Evolutionary conservation across 257 asterid species (phyloP), one percentile per base, ranked within the genome.

Genomic region (Penstemon newberryi): DNA sequence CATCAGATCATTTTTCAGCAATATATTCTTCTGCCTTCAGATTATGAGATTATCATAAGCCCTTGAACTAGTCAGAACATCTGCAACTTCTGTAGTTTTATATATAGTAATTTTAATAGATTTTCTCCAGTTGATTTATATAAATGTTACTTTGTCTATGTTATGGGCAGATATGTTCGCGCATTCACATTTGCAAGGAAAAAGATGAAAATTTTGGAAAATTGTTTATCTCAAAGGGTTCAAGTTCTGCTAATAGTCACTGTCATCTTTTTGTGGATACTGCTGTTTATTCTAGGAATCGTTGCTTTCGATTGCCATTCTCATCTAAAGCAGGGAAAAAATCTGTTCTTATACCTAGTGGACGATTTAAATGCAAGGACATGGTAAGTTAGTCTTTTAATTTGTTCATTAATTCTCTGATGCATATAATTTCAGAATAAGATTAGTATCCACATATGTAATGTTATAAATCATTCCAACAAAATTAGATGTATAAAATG

Each of bases 301-400:
- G 99, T 63, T 90, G 96, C 81, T 93, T 93, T 79, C 95, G 99
- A 75, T 82, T 93, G 65, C 88, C 85, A 62, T 81, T 93, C 60
- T 93, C 99, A 57, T 93, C 99, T 43, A 93, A 93, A 85, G 96
- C 99, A 38, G 92, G 97, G 81, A 93, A 90, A 79, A 83, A 56
- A 56, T 88, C 94, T 33, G 61, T 87, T 77, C 99, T 93, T 76
- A 59, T 84, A 47, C 96, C 99, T 19, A 93, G 86, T 84, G 92
- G 97, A 51, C 97, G 99, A 67, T 93, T 90, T 75, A 90, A 77
- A 81, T 85, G 97, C 70, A 85, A 83, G 85, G 86, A 75, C 76
- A 84, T 88, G 97, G 99, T 93, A 81, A 69, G 92, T 15, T 15
- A 15, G 18, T 25, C 33, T 25, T 25, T 25, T 2, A 25, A 25